Conservation (phyloP, 148 eudicot genomes). For the Diospyros kaki region DNA sequence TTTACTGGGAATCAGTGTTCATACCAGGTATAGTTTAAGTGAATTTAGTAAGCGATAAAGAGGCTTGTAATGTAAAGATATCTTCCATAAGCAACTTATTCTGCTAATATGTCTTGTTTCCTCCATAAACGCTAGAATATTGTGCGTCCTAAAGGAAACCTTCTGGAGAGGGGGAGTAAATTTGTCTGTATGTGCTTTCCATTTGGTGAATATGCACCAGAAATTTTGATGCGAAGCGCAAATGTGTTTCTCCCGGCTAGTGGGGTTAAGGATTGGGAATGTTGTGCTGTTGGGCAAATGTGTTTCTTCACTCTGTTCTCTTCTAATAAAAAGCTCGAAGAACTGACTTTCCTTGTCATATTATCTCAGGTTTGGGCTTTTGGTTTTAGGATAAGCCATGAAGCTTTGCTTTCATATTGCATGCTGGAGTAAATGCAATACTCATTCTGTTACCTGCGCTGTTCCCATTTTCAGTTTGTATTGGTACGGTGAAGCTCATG, state of each 20-base stretch:
- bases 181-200: background rate
- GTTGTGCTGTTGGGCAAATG: too few relatives aligned
- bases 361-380: slow-evolving; percentile 19
- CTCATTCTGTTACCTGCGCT: slow-evolving; percentile 9
- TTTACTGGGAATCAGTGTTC: background rate
- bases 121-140: background rate
- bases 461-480: slow-evolving; percentile 14
- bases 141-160: background rate
- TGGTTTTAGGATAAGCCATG: slow-evolving; percentile 20
- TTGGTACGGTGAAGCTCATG: slow-evolving; percentile 21
- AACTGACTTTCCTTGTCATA: slow-evolving; percentile 21
- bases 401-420: slow-evolving; percentile 5
- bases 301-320: too few relatives aligned
- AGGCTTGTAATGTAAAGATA: background rate
- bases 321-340: slow-evolving; percentile 9
- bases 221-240: background rate
- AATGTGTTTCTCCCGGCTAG: too few relatives aligned
- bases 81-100: background rate
- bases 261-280: too few relatives aligned
- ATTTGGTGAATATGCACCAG: background rate
- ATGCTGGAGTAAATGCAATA: slow-evolving; percentile 13
- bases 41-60: background rate
- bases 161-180: background rate
- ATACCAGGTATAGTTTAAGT: background rate
- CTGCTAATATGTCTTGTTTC: background rate